Evolutionary conservation across 1,284 basidiomycete species (phyloP).

Genomic region (Wallemia hederae): DNA sequence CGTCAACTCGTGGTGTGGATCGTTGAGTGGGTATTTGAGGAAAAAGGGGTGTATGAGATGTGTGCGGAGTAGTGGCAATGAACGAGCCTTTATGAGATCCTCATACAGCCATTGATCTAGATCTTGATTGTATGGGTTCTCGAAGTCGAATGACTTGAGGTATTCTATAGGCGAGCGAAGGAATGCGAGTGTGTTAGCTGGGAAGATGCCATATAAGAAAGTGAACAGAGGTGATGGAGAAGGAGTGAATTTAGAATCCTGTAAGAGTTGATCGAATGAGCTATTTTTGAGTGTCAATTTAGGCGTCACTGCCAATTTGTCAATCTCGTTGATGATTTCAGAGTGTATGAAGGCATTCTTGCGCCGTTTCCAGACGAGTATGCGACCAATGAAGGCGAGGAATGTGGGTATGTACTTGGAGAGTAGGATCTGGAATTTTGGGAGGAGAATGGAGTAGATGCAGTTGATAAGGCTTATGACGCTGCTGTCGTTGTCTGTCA

Average conservation of each 20-base stretch:
- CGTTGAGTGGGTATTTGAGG: neutral
- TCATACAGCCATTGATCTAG: neutral
- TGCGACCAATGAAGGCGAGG: neutral
- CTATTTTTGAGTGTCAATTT: no score
- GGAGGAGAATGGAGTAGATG: neutral
- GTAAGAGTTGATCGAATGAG: neutral
- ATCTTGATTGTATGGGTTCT: neutral
- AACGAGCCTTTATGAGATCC: neutral
- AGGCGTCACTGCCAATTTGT: neutral
- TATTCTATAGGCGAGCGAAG: neutral
- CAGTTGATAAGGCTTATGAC: neutral
- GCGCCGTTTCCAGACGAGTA: neutral
- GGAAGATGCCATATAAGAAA: constrained; percentile 1
- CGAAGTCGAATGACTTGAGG: neutral
- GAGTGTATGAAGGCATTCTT: neutral
- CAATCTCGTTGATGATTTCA: neutral
- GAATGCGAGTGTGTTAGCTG: neutral
- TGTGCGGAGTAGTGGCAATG: neutral
- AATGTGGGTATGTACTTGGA: neutral
- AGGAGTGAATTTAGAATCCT: neutral
- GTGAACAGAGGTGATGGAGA: neutral
- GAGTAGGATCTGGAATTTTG: neutral
- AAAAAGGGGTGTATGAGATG: neutral
- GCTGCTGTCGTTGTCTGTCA: neutral
- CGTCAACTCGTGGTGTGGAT: neutral